Percentiles rank a stretch among this genome's conserved stretches.
These are phyloP conservation scores for Amaranthus cruentus DNA, from an alignment of 148 eudicot species.

Conservation along the genomic window DNA sequence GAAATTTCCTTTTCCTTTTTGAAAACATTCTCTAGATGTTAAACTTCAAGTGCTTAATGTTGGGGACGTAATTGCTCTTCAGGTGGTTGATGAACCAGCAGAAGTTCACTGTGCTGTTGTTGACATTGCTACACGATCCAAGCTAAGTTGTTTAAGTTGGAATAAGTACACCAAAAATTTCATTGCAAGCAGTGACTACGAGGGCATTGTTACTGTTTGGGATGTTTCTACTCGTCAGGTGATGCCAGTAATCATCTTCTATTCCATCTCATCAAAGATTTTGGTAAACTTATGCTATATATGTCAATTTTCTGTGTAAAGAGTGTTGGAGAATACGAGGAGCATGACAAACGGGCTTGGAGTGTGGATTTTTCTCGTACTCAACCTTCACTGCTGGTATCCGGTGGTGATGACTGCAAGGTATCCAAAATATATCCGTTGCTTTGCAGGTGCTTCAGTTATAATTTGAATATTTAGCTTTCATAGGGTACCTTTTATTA, in stretches of 20 bases:
- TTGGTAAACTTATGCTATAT: background rate
- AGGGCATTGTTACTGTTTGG: slow-evolving; percentile 86
- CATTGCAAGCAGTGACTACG: slow-evolving; percentile 87
- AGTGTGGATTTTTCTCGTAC: slow-evolving; percentile 81
- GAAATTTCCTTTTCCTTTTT: background rate
- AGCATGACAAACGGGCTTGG: slow-evolving; percentile 98
- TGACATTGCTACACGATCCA: slow-evolving; percentile 71
- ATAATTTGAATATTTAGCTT: no score
- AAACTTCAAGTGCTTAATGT: background rate
- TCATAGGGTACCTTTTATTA: background rate
- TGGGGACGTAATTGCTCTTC: slow-evolving; percentile 10
- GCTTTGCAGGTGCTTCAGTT: background rate
- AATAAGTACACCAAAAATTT: slow-evolving; percentile 59
- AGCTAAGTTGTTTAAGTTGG: slow-evolving; percentile 92
- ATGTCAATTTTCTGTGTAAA: slow-evolving; percentile 23
- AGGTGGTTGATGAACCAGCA: slow-evolving; percentile 70
- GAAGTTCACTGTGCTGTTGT: slow-evolving; percentile 75
- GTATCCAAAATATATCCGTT: slow-evolving; percentile 24
- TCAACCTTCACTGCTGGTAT: slow-evolving; percentile 81
- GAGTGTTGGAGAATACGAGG: slow-evolving; percentile 93
- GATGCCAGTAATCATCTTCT: slow-evolving; percentile 10
- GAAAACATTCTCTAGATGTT: background rate
- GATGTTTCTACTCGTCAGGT: slow-evolving; percentile 81
- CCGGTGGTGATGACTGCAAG: slow-evolving; percentile 98
- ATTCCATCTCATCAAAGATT: background rate